phyloP scores from a whole-genome alignment of 140 eudicot genomes.

The Eryngium alpinum region DNA sequence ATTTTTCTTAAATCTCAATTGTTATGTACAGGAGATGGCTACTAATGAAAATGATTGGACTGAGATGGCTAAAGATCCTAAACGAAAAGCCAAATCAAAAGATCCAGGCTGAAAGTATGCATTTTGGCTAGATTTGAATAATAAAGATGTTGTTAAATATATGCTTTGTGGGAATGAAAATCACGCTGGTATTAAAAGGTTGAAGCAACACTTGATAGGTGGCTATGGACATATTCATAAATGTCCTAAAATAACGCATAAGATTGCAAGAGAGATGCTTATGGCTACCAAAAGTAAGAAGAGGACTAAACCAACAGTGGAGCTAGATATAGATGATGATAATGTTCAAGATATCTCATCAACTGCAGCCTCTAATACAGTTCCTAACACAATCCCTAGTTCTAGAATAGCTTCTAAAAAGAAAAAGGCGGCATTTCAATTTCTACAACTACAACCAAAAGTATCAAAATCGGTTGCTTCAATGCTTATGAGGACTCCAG shows the following conservation, averaged over 20 bases:
- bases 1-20: too few relatives aligned
- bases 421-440: not conserved
- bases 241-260: not conserved
- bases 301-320: not conserved
- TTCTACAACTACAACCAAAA: not conserved
- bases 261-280: not conserved
- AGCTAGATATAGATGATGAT: not conserved
- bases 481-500: not conserved
- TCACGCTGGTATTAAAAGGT: not conserved
- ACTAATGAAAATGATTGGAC: not conserved
- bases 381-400: not conserved
- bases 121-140: not conserved
- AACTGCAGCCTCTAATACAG: not conserved
- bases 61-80: not conserved
- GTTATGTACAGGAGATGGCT: too few relatives aligned
- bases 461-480: not conserved
- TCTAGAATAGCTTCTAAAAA: not conserved
- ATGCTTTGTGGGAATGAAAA: not conserved
- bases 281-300: not conserved
- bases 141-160: not conserved
- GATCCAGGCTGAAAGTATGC: not conserved
- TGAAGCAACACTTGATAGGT: not conserved
- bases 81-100: not conserved
- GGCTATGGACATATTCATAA: not conserved
- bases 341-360: not conserved